These are phyloP conservation scores for Conticribra guillardii DNA, from an alignment of 108 stramenopile species.

Conservation along the genomic window DNA sequence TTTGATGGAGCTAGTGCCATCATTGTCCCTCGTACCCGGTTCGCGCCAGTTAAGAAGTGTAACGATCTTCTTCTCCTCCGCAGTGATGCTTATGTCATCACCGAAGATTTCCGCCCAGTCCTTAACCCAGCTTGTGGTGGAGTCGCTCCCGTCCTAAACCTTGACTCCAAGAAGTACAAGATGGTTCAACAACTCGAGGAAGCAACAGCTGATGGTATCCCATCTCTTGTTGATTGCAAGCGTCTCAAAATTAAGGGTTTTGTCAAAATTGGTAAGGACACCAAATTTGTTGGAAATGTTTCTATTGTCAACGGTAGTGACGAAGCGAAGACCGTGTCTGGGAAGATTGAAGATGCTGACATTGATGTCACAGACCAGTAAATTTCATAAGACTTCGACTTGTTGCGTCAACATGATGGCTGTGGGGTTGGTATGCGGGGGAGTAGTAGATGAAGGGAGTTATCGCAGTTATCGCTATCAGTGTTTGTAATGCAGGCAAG, in stretches of 20 bases:
- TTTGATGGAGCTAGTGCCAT: conserved; percentile 94
- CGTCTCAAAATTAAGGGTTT: conserved; percentile 89
- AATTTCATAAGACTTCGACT: too few species aligned
- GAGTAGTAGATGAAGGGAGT: too few species aligned
- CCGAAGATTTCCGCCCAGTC: conserved; percentile 83
- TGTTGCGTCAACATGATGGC: too few species aligned
- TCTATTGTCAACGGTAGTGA: conserved; percentile 87
- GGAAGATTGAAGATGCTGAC: conserved; percentile 81
- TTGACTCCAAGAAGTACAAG: conserved; percentile 97
- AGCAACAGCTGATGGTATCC: conserved; percentile 82
- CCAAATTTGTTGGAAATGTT: conserved; percentile 90
- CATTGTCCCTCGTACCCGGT: conserved; percentile 96
- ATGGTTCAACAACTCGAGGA: conserved; percentile 94
- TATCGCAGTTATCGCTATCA: too few species aligned
- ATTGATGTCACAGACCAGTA: conserved; percentile 88
- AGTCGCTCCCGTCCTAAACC: conserved; percentile 82
- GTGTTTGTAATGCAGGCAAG: too few species aligned
- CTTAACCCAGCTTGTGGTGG: conserved; percentile 89
- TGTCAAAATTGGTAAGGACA: conserved; percentile 84
- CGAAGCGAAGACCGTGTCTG: conserved; percentile 90
- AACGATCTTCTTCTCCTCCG: conserved; percentile 95
- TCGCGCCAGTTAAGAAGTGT: conserved; percentile 99
- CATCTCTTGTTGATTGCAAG: conserved; percentile 92
- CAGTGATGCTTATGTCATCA: conserved; percentile 95
- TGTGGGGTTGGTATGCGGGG: too few species aligned